phyloP scores from a whole-genome alignment of 495 filamentous ascomycete species.

The Neurospora sublineolata region DNA sequence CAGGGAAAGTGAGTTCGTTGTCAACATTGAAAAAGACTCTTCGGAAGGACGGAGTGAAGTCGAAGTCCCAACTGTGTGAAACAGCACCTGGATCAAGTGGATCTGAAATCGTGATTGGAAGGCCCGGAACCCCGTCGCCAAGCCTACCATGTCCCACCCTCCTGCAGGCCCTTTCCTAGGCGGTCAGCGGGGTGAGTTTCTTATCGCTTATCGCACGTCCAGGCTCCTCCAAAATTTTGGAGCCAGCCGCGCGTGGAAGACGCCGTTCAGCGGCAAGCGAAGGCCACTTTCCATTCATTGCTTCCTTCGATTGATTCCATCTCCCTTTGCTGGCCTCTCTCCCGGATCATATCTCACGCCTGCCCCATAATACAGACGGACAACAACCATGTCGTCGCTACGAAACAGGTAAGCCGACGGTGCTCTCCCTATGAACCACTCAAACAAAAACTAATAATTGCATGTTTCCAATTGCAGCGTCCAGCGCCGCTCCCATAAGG shows the following conservation, averaged over 20 bases:
- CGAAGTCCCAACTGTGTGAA: neutral
- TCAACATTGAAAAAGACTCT: neutral
- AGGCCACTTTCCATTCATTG: neutral
- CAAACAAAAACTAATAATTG: slow-evolving; percentile 2
- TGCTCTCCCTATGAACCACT: neutral
- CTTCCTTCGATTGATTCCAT: neutral
- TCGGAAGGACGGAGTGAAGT: neutral
- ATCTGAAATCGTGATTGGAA: neutral
- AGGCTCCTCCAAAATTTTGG: slow-evolving; percentile 10
- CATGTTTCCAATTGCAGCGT: slow-evolving; percentile 7
- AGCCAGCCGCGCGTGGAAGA: neutral
- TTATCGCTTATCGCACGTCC: slow-evolving; percentile 13
- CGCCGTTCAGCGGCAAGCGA: neutral
- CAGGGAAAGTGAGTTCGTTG: neutral
- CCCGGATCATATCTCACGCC: neutral
- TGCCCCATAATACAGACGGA: neutral
- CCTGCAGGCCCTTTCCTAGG: neutral
- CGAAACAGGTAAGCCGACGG: slow-evolving; percentile 16
- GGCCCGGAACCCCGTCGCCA: neutral
- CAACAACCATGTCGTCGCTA: slow-evolving; percentile 20
- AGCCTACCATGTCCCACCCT: neutral
- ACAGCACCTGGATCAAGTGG: neutral
- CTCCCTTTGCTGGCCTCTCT: neutral
- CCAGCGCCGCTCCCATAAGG: slow-evolving; percentile 48
- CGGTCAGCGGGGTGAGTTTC: neutral